Percentiles rank a stretch among this genome's conserved stretches.
Evolutionary conservation across 2,329 filamentous ascomycete genomes (phyloP).

Genomic region (Epichloe typhina): DNA sequence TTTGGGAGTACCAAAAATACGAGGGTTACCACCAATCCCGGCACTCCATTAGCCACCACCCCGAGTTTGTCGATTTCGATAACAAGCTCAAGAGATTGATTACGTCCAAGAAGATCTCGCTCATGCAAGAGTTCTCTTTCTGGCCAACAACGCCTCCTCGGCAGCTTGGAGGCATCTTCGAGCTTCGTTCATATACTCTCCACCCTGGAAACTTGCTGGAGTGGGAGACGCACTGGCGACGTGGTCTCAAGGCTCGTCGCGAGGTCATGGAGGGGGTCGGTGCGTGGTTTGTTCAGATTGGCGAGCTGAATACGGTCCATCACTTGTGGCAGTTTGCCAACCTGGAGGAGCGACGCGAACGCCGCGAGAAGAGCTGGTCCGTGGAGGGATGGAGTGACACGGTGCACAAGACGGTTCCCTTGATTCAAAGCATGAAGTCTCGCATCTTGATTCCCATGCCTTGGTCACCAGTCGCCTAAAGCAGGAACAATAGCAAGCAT

Average conservation of each 20-base stretch:
- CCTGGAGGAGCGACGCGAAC: constrained; percentile 79
- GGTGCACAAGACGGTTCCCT: constrained; percentile 93
- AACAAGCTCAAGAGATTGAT: constrained; percentile 76
- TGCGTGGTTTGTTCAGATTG: constrained; percentile 98
- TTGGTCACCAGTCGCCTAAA: constrained; percentile 81
- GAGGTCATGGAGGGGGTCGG: constrained; percentile 99
- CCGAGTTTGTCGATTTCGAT: constrained; percentile 75
- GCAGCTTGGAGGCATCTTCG: constrained; percentile 81
- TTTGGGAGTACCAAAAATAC: constrained; percentile 99
- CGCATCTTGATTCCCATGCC: constrained; percentile 87
- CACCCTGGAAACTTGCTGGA: constrained; percentile 92
- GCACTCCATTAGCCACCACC: constrained; percentile 68
- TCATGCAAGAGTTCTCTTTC: constrained; percentile 99
- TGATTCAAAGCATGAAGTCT: constrained; percentile 95
- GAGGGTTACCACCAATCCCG: constrained; percentile 89
- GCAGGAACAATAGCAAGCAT: neutral
- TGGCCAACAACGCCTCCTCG: constrained; percentile 93
- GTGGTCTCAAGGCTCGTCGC: constrained; percentile 75
- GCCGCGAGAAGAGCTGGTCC: constrained; percentile 89
- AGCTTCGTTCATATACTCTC: constrained; percentile 90
- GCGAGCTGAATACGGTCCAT: constrained; percentile 93
- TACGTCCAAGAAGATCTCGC: constrained; percentile 67
- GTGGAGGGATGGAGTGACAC: constrained; percentile 94
- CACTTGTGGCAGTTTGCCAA: constrained; percentile 98
- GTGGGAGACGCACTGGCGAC: constrained; percentile 97